Evolutionary conservation across 179 eudicot species (phyloP).

Genomic region (Beta macrorhiza): DNA sequence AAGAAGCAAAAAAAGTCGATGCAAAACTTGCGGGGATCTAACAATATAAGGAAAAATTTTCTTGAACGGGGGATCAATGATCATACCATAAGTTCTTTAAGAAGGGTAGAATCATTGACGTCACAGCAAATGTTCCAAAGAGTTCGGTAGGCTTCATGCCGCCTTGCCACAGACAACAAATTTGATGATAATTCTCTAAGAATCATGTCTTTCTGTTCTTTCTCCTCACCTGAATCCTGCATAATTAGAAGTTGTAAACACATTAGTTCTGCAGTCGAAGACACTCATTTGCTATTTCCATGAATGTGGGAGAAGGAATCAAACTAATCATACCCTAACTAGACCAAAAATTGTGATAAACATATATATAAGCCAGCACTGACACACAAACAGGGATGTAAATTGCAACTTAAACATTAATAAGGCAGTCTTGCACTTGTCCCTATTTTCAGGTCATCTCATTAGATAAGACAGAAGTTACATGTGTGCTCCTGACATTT

Average conservation of each 20-base stretch:
- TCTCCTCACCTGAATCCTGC: slow-evolving; percentile 58
- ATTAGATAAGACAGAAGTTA: background rate
- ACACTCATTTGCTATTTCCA: background rate
- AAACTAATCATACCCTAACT: background rate
- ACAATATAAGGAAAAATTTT: background rate
- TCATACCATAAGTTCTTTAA: slow-evolving; percentile 80
- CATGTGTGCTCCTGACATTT: background rate
- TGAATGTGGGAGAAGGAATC: background rate
- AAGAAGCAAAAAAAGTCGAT: background rate
- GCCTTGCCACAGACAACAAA: slow-evolving; percentile 73
- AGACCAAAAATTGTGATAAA: background rate
- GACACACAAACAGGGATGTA: background rate
- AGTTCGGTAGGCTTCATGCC: slow-evolving; percentile 78
- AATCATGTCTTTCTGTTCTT: slow-evolving; percentile 47
- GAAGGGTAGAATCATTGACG: slow-evolving; percentile 70
- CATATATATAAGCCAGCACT: background rate
- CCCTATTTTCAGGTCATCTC: background rate
- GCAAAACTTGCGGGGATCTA: background rate
- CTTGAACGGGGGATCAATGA: background rate
- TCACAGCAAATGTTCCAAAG: slow-evolving; percentile 89
- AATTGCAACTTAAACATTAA: background rate
- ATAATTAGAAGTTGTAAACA: slow-evolving; percentile 13
- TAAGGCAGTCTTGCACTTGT: background rate
- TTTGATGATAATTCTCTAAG: slow-evolving; percentile 61
- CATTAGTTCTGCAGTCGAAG: background rate